Percentiles rank a stretch among this genome's conserved stretches.
phyloP scores from a whole-genome alignment of 495 filamentous ascomycete genomes.

The Talaromyces thailandensis region DNA sequence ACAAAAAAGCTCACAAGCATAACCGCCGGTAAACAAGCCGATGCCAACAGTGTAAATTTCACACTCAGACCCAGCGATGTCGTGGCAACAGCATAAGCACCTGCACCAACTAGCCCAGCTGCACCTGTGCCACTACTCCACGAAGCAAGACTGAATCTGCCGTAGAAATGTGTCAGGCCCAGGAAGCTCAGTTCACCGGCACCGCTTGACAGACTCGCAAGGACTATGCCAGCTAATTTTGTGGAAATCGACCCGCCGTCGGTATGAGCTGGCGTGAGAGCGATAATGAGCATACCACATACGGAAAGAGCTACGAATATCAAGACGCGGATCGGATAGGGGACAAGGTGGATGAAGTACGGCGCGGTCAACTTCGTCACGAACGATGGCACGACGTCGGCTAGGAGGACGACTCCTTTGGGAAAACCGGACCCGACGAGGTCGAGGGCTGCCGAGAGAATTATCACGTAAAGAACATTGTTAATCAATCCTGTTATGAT shows the following conservation, averaged over 20 bases:
- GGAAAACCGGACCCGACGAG: slow-evolving; percentile 79
- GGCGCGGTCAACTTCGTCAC: slow-evolving; percentile 79
- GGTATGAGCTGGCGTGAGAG: slow-evolving; percentile 56
- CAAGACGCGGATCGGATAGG: slow-evolving; percentile 68
- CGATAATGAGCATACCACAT: slow-evolving; percentile 81
- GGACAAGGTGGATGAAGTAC: slow-evolving; percentile 83
- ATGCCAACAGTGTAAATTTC: slow-evolving; percentile 59
- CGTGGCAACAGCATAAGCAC: slow-evolving; percentile 76
- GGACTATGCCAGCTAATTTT: slow-evolving; percentile 75
- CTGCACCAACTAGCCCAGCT: slow-evolving; percentile 79
- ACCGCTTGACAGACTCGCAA: slow-evolving; percentile 77
- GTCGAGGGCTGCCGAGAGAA: slow-evolving; percentile 92
- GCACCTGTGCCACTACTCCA: slow-evolving; percentile 93
- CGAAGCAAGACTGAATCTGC: slow-evolving; percentile 76
- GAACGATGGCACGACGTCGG: slow-evolving; percentile 85
- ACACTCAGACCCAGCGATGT: slow-evolving; percentile 67
- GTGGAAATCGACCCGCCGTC: slow-evolving; percentile 52
- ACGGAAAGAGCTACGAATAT: slow-evolving; percentile 63
- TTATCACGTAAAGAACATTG: slow-evolving; percentile 95
- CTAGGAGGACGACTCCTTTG: slow-evolving; percentile 86
- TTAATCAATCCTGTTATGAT: slow-evolving; percentile 71
- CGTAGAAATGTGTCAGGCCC: slow-evolving; percentile 87
- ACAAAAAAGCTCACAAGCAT: slow-evolving; percentile 84
- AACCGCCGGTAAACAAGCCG: slow-evolving; percentile 66
- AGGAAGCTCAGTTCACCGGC: slow-evolving; percentile 85